These are phyloP conservation scores for Nicotiana attenuata DNA, from an alignment of 257 asterid genomes.

Conservation along the genomic window DNA sequence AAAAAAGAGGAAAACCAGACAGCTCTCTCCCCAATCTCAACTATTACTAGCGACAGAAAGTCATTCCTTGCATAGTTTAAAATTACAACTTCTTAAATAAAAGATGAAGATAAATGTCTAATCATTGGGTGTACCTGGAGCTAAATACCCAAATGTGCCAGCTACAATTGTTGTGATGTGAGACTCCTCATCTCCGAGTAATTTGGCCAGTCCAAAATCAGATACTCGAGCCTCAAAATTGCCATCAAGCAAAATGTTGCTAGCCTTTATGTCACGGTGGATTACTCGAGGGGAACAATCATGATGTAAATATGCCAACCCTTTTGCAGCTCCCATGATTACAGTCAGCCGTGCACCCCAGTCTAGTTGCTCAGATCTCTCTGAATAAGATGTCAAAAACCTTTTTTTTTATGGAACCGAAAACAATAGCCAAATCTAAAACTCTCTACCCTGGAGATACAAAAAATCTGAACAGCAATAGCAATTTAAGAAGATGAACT, in stretches of 20 bases:
- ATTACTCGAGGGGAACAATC: slow-evolving; percentile 93
- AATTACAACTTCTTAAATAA: neutral
- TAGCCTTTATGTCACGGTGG: slow-evolving; percentile 90
- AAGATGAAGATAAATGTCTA: neutral
- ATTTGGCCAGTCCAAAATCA: slow-evolving; percentile 91
- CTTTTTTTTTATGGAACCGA: slow-evolving; percentile 3
- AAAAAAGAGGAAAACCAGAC: neutral
- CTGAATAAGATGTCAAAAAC: slow-evolving; percentile 31
- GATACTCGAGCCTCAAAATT: slow-evolving; percentile 90
- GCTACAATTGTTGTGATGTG: slow-evolving; percentile 98
- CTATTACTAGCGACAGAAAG: slow-evolving; percentile 2
- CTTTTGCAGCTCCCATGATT: slow-evolving; percentile 90
- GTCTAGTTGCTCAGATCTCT: slow-evolving; percentile 74
- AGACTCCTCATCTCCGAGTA: slow-evolving; percentile 88
- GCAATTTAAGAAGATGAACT: slow-evolving; percentile 2
- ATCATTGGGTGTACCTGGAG: slow-evolving; percentile 61
- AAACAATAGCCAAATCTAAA: slow-evolving; percentile 11
- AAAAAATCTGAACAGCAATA: neutral
- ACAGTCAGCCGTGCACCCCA: slow-evolving; percentile 88
- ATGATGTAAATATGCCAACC: slow-evolving; percentile 91
- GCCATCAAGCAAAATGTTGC: slow-evolving; percentile 90
- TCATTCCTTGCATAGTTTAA: neutral
- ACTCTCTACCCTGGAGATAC: neutral
- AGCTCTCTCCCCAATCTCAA: neutral
- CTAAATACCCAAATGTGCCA: slow-evolving; percentile 94